Evolutionary conservation across 768 basidiomycete species (phyloP).

Genomic region (Piloderma croceum): DNA sequence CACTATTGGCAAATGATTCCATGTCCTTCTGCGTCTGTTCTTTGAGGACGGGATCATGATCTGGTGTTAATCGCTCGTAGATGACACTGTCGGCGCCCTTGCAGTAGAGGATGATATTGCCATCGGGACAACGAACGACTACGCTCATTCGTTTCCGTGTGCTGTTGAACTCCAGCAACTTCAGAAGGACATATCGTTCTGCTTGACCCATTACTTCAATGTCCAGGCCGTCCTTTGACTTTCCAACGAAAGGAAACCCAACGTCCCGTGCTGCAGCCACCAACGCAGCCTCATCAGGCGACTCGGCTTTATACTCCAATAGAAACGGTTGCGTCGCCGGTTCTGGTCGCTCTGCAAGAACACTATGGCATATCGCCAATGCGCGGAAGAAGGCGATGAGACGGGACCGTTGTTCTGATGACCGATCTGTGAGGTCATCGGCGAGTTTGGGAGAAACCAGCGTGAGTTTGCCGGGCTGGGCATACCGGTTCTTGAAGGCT

Average conservation of each 20-base stretch:
- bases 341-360: slow-evolving; percentile 74
- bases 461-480: slow-evolving; percentile 76
- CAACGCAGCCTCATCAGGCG: slow-evolving; percentile 91
- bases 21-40: slow-evolving; percentile 69
- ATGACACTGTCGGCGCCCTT: slow-evolving; percentile 98
- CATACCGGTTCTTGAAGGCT: slow-evolving; percentile 83
- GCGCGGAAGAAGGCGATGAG: slow-evolving; percentile 90
- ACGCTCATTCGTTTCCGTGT: slow-evolving; percentile 96
- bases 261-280: slow-evolving; percentile 89
- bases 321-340: slow-evolving; percentile 52
- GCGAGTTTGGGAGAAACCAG: slow-evolving; percentile 84
- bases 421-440: slow-evolving; percentile 62
- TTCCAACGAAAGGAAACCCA: slow-evolving; percentile 85
- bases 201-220: slow-evolving; percentile 89
- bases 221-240: slow-evolving; percentile 68
- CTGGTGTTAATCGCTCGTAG: slow-evolving; percentile 73
- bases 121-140: slow-evolving; percentile 79
- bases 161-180: slow-evolving; percentile 89
- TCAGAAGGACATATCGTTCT: slow-evolving; percentile 75
- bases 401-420: slow-evolving; percentile 53
- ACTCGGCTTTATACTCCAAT: slow-evolving; percentile 92
- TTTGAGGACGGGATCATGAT: slow-evolving; percentile 71
- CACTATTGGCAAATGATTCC: slow-evolving; percentile 90
- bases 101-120: slow-evolving; percentile 77
- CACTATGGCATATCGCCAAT: slow-evolving; percentile 89